phyloP scores from a whole-genome alignment of 257 asterid genomes.

The Ajuga chamaepitys region DNA sequence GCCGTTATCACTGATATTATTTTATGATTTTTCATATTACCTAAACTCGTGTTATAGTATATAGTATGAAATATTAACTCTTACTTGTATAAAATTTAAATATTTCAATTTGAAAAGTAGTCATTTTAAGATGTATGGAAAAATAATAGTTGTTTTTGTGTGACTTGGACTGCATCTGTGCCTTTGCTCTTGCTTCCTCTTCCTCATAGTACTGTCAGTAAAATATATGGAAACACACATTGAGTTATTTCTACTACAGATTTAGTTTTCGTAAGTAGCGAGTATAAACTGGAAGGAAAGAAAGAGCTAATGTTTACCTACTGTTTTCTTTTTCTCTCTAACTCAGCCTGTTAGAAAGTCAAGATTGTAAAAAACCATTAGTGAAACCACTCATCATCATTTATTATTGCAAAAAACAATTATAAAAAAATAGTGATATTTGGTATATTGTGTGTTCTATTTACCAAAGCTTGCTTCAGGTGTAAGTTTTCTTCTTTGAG shows the following conservation, averaged over 20 bases:
- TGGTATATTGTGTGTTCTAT: no score
- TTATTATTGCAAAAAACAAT: not conserved
- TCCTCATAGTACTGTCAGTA: conserved; percentile 38
- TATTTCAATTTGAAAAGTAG: no score
- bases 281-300: not conserved
- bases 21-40: no score
- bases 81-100: no score
- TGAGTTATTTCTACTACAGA: no score
- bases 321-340: conserved; percentile 51
- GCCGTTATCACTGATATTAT: no score
- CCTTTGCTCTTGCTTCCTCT: conserved; percentile 33
- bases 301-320: conserved; percentile 39
- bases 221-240: not conserved
- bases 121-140: no score
- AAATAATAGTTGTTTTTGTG: no score
- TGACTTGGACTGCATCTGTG: conserved; percentile 29
- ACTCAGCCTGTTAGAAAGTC: conserved; percentile 35
- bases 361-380: not conserved
- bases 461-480: conserved; percentile 60
- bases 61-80: no score
- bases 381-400: not conserved
- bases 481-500: conserved; percentile 71
- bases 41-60: no score
- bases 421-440: not conserved
- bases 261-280: no score